These are phyloP conservation scores for Lagenidium sp. DNA, from an alignment of 352 stramenopile species.

Conservation along the genomic window DNA sequence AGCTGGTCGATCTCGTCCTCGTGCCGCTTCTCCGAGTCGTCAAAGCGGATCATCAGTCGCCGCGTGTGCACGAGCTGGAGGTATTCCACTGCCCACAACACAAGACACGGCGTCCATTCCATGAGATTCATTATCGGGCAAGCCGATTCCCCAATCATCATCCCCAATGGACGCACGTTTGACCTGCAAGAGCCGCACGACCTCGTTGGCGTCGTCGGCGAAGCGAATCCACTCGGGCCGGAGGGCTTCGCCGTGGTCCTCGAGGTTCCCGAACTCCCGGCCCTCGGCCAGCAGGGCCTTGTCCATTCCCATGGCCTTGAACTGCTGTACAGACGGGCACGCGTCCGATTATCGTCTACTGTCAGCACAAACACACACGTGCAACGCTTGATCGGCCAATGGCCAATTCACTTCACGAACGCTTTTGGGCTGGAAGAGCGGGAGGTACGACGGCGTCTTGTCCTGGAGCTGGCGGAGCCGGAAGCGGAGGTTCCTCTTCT, in stretches of 20 bases:
- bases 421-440: conserved; percentile 47
- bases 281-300: conserved; percentile 52
- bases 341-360: too few relatives aligned
- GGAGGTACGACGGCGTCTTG: conserved; percentile 26
- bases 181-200: conserved; percentile 47
- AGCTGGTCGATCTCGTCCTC: conserved; percentile 64
- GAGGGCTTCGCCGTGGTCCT: conserved; percentile 17
- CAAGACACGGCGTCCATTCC: too few relatives aligned
- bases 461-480: conserved; percentile 37
- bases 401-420: too few relatives aligned
- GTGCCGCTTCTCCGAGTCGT: conserved; percentile 50
- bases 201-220: conserved; percentile 54
- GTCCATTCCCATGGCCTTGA: conserved; percentile 47
- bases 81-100: conserved; percentile 47
- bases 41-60: conserved; percentile 76
- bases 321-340: conserved; percentile 23
- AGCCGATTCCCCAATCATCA: too few relatives aligned
- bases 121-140: too few relatives aligned
- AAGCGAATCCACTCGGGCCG: conserved; percentile 59
- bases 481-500: conserved; percentile 50
- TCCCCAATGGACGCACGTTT: conserved; percentile 55
- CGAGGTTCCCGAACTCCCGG: conserved; percentile 21
- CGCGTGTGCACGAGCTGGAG: conserved; percentile 69
- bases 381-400: background rate
- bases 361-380: background rate